Base-by-base conservation (phyloP, 441 rosid genomes). In the Euphorbia schlechtendalii region DNA sequence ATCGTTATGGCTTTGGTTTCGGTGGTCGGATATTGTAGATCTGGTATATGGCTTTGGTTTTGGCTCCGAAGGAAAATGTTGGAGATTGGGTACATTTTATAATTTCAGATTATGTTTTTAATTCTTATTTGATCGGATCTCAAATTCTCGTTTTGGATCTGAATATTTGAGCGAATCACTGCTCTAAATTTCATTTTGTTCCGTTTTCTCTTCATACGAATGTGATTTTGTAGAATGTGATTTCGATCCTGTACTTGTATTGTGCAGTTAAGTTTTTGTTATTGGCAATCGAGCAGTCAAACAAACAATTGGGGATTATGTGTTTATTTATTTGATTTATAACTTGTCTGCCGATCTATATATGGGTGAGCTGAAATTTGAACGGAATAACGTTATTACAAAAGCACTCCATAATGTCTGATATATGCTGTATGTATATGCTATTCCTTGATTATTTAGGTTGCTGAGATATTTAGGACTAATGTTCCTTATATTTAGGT, bases 41-140 rank as follows among this genome's bases (percentile, higher is more conserved):
- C 86, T 80, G 78, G 51, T 22, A 78, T 87, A 85, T 80, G 78
- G 51, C 18, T 20, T 32, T 77, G 70, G 68, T 63, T 56, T 78
- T 67, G 55, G 62, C 43, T 51, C 12, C 30, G 20, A 52, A 54
- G 58, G 53, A 27, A 57, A 61, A 68, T 71, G 73, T 64, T 22
- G 69, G 81, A 52, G 46, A 38, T 8, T 28, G 49, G 65, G 25
- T 56, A 59, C 1, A 46, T 15, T 38, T 73, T 61, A 6, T 71
- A 38, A 64, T 72, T 36, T 27, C 5, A 13, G 30, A 11, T 60
- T 28, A 5, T 56, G 24, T 2, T 71, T 41, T 66, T 24, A 38
- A 5, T 65, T 51, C 48, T 34, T 56, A 54, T 56, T 30, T 51
- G 13, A 46, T 43, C 30, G 46, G 72, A 53, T 71, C 65, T 71